Percentiles rank a stretch among this genome's conserved stretches.
Conservation (phyloP, 345 rosid genomes). For the Pistacia integerrima region DNA sequence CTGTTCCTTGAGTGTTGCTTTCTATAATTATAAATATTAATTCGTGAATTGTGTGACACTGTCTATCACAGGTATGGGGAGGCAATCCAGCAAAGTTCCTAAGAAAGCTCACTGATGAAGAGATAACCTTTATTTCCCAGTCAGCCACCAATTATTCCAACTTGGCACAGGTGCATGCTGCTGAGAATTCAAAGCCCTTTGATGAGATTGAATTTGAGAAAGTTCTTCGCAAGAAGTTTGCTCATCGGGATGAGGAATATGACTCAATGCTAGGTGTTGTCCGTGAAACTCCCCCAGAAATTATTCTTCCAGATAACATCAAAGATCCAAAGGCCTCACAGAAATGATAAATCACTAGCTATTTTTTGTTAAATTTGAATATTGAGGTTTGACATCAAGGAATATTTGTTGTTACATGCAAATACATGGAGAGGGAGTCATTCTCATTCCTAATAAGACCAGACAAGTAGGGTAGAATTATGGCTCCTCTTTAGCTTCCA, state of each 20-base stretch:
- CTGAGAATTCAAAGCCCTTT: conserved; percentile 83
- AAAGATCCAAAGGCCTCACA: conserved; percentile 54
- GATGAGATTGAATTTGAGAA: conserved; percentile 89
- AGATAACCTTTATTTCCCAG: conserved; percentile 68
- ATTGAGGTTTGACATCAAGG: conserved; percentile 31
- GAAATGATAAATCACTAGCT: conserved; percentile 45
- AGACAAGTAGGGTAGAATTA: conserved; percentile 32
- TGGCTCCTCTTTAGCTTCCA: conserved; percentile 21
- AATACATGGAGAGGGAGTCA: conserved; percentile 37
- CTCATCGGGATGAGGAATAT: conserved; percentile 69
- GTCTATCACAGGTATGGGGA: conserved; percentile 74
- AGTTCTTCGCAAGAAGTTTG: conserved; percentile 82
- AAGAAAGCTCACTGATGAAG: conserved; percentile 78
- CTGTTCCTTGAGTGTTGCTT: neutral
- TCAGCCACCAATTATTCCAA: conserved; percentile 81
- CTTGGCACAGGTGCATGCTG: conserved; percentile 87
- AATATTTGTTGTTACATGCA: conserved; percentile 34
- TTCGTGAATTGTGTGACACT: neutral
- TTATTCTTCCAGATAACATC: conserved; percentile 72
- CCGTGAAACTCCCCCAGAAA: conserved; percentile 80
- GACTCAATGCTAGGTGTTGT: conserved; percentile 87
- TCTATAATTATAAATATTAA: neutral
- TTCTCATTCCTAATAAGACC: conserved; percentile 46
- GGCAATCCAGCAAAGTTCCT: conserved; percentile 96
- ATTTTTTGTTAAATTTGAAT: conserved; percentile 22